Evolutionary conservation across 192 early-diverging fungal genomes (phyloP).

Genomic region (Podila horticola): DNA sequence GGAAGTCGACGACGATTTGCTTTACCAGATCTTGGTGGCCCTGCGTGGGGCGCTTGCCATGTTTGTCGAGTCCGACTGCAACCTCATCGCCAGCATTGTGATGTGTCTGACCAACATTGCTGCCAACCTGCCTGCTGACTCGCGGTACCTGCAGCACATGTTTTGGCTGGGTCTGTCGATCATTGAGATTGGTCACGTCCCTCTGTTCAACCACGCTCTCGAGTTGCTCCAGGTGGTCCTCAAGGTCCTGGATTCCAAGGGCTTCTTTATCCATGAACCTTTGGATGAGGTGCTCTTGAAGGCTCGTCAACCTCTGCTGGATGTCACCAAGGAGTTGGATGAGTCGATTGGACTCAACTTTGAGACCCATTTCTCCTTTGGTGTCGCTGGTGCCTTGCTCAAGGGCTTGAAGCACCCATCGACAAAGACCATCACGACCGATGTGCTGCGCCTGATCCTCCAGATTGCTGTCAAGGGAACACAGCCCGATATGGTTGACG

Average conservation of each 20-base stretch:
- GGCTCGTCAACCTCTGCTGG: slow-evolving; percentile 76
- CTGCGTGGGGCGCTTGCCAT: slow-evolving; percentile 86
- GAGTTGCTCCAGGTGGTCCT: slow-evolving; percentile 78
- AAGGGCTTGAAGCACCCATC: slow-evolving; percentile 83
- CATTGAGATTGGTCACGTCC: slow-evolving; percentile 87
- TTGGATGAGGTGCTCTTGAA: slow-evolving; percentile 79
- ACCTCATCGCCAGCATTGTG: slow-evolving; percentile 86
- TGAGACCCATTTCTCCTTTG: slow-evolving; percentile 87
- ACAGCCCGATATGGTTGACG: slow-evolving; percentile 47
- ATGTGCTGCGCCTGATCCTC: slow-evolving; percentile 77
- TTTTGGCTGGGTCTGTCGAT: slow-evolving; percentile 94
- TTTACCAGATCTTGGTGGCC: slow-evolving; percentile 94
- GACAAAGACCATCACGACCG: slow-evolving; percentile 78
- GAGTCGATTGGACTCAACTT: slow-evolving; percentile 82
- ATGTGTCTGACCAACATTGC: slow-evolving; percentile 94
- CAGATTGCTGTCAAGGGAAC: slow-evolving; percentile 74
- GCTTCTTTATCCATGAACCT: slow-evolving; percentile 75
- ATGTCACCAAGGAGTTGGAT: slow-evolving; percentile 80
- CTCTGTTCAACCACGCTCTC: slow-evolving; percentile 79
- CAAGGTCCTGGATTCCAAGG: slow-evolving; percentile 77
- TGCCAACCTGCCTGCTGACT: slow-evolving; percentile 82
- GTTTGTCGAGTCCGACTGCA: slow-evolving; percentile 85
- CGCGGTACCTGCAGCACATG: slow-evolving; percentile 82
- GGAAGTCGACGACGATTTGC: slow-evolving; percentile 90
- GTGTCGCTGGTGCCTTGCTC: slow-evolving; percentile 81